Percentiles rank a stretch among this genome's conserved stretches.
phyloP scores from a whole-genome alignment of 2,329 filamentous ascomycete species.

The Neurospora sp. region DNA sequence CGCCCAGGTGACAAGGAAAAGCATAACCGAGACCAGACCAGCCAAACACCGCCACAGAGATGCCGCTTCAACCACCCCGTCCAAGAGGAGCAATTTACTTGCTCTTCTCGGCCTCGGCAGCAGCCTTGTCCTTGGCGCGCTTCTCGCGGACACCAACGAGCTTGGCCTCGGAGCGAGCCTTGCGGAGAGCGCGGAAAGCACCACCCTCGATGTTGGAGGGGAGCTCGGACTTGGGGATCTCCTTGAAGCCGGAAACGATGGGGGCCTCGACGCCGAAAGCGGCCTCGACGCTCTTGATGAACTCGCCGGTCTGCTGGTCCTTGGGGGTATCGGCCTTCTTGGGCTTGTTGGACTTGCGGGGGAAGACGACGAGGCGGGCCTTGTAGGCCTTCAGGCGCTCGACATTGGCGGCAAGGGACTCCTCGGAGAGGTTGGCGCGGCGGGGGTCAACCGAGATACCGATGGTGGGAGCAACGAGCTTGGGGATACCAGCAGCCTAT shows the following conservation, averaged over 20 bases:
- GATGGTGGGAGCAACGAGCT: conserved; percentile 89
- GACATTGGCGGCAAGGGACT: conserved; percentile 90
- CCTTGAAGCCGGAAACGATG: conserved; percentile 53
- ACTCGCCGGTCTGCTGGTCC: conserved; percentile 54
- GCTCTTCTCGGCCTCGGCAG: conserved; percentile 70
- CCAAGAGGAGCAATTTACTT: conserved; percentile 51
- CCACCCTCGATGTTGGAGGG: conserved; percentile 67
- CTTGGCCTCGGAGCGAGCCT: conserved; percentile 74
- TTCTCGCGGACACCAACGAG: conserved; percentile 81
- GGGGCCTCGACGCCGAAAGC: conserved; percentile 47
- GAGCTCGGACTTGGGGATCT: conserved; percentile 76
- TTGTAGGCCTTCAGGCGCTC: conserved; percentile 97
- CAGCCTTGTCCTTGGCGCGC: conserved; percentile 79
- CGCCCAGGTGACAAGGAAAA: conserved; percentile 20
- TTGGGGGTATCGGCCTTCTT: conserved; percentile 83
- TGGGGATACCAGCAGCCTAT: conserved; percentile 89
- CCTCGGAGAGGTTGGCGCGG: conserved; percentile 94
- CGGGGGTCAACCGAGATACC: conserved; percentile 95
- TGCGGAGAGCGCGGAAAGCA: conserved; percentile 79
- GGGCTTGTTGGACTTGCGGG: conserved; percentile 84
- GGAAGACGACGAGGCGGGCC: conserved; percentile 93
- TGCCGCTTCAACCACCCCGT: neutral
- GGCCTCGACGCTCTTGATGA: conserved; percentile 50
- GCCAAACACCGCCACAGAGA: conserved; percentile 18
- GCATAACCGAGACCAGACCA: conserved; percentile 20